These are phyloP conservation scores for Phytophthora cactorum DNA, from an alignment of 352 stramenopile genomes.

Conservation along the genomic window DNA sequence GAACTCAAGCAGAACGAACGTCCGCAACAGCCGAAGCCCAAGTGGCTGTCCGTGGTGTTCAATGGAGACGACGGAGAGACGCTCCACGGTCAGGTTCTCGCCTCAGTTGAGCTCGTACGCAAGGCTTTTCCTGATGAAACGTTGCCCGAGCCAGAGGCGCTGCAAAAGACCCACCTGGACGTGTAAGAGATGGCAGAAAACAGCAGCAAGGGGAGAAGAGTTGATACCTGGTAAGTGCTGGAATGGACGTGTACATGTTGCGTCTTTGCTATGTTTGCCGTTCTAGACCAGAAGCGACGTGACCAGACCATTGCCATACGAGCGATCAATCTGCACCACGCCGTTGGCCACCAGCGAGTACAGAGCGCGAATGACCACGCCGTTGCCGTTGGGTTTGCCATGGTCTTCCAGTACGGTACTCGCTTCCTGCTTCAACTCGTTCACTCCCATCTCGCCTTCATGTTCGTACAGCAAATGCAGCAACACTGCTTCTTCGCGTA, in stretches of 20 bases:
- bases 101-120: constrained; percentile 61
- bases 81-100: constrained; percentile 61
- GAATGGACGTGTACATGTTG: background rate
- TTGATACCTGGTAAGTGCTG: background rate
- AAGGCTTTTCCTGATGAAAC: constrained; percentile 66
- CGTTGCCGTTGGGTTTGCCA: constrained; percentile 50
- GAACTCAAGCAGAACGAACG: constrained; percentile 64
- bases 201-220: background rate
- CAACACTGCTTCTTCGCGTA: constrained; percentile 64
- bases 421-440: constrained; percentile 64
- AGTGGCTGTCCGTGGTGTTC: constrained; percentile 62
- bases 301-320: constrained; percentile 65
- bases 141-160: constrained; percentile 50
- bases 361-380: constrained; percentile 58
- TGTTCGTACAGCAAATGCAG: constrained; percentile 68
- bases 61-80: constrained; percentile 51
- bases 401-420: constrained; percentile 48
- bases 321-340: constrained; percentile 77
- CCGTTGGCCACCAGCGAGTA: constrained; percentile 74
- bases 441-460: constrained; percentile 69
- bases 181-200: constrained; percentile 9
- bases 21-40: constrained; percentile 39
- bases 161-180: constrained; percentile 23
- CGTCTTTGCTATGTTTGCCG: background rate
- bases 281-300: constrained; percentile 66